Base-by-base conservation (phyloP, 768 basidiomycete genomes). In the Leccinum barrowsii region DNA sequence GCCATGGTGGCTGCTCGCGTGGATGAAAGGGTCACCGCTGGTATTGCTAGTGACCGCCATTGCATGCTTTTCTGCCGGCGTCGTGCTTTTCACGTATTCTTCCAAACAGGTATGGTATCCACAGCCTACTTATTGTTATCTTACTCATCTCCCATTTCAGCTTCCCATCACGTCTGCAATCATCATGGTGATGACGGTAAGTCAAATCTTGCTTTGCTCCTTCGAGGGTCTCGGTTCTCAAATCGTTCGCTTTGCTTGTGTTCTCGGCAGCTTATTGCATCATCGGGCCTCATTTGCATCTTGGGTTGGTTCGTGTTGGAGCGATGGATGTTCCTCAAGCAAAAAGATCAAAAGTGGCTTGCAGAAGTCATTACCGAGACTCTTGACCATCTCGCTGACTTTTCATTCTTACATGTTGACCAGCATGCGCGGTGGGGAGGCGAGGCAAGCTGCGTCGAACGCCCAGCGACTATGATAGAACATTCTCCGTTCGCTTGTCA, bases 41-140 rank as follows among this genome's bases (percentile, higher is more conserved):
- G 86, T 91, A 55, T 90, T 92, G 73, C 82, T 92, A 52, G 89
- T 92, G 46, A 78, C 89, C 62, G 89, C 90, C 24, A 89, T 92
- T 24, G 87, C 86, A 10, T 87, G 86, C 69, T 92, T 92, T 72
- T 90, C 87, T 2, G 80, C 87, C 32, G 90, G 90, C 1, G 76
- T 92, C 13, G 84, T 87, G 56, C 81, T 86, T 32, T 92, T 92
- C 63, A 80, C 87, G 7, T 92, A 90, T 66, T 83, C 89, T 2
- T 88, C 89, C 8, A 50, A 67, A 6, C 87, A 90, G 77, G 88
- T 85, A 69, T 30, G 77, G 37, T 40, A 19, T 19, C 46, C n/a
- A 28, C 2, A 15, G 32, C 2, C 2, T 47, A 6, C 52, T 44
- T 3, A n/a, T 48, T 24, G 17, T 11, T 7, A 19, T 19, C 19